Evolutionary conservation across 768 basidiomycete genomes (phyloP).

Genomic region (Panus rudis): DNA sequence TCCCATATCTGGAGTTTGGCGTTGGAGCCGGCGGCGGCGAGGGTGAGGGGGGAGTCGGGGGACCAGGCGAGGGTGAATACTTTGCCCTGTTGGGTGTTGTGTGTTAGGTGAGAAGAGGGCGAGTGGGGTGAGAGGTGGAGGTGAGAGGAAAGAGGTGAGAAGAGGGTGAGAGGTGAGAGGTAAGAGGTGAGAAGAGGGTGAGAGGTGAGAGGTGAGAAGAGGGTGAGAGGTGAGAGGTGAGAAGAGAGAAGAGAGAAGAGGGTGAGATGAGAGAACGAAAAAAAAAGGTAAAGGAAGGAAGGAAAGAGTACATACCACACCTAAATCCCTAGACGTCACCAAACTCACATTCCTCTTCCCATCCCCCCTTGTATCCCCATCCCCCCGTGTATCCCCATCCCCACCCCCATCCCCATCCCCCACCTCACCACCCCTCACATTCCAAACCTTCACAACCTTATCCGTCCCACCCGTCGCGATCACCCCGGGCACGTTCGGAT

Average conservation of each 20-base stretch:
- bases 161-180: slow-evolving; percentile 1
- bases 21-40: slow-evolving; percentile 92
- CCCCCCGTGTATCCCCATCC: slow-evolving; percentile 93
- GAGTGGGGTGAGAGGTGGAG: slow-evolving; percentile 1
- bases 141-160: background rate
- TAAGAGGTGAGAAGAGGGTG: background rate
- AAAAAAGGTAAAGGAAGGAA: background rate
- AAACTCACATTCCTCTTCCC: slow-evolving; percentile 74
- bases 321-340: slow-evolving; percentile 83
- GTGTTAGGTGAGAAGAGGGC: too few relatives aligned
- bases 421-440: slow-evolving; percentile 59
- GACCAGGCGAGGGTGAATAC: slow-evolving; percentile 90
- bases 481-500: slow-evolving; percentile 84
- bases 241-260: background rate
- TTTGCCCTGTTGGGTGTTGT: slow-evolving; percentile 95
- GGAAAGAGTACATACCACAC: slow-evolving; percentile 54
- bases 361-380: slow-evolving; percentile 52
- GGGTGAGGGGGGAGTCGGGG: slow-evolving; percentile 84
- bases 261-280: background rate
- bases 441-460: slow-evolving; percentile 96
- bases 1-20: slow-evolving; percentile 97
- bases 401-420: slow-evolving; percentile 86
- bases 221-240: background rate
- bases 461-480: slow-evolving; percentile 92
- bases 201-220: background rate